Conservation (phyloP, 768 basidiomycete genomes). For the Macrolepiota dolichaula region DNA sequence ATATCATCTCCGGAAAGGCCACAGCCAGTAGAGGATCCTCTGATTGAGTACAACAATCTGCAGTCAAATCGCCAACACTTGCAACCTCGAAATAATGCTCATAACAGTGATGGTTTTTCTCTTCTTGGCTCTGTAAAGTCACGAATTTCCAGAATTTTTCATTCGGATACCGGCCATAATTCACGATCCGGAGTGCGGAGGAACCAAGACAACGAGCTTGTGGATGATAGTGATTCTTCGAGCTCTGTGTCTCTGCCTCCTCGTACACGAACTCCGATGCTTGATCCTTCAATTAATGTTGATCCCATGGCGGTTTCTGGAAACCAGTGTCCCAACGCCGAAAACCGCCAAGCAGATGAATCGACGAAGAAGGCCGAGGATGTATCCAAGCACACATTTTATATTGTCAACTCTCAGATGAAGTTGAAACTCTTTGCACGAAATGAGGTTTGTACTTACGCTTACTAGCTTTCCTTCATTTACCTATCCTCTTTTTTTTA, state of each 20-base stretch:
- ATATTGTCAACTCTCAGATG: constrained; percentile 88
- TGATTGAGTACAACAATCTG: background rate
- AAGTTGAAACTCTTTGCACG: constrained; percentile 81
- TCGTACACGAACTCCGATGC: constrained; percentile 51
- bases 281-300: constrained; percentile 78
- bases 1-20: constrained; percentile 2
- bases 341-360: constrained; percentile 13
- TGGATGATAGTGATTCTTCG: constrained; percentile 13
- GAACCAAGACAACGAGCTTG: constrained; percentile 15
- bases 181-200: constrained; percentile 13
- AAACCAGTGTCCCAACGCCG: constrained; percentile 20
- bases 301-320: constrained; percentile 41
- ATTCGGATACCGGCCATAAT: constrained; percentile 13
- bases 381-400: constrained; percentile 93
- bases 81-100: background rate
- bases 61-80: background rate
- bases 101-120: constrained; percentile 10
- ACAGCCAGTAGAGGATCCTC: constrained; percentile 17
- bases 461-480: background rate
- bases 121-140: constrained; percentile 38
- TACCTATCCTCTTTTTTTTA: constrained; percentile 21
- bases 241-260: constrained; percentile 21
- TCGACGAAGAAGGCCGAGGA: constrained; percentile 37
- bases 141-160: constrained; percentile 43
- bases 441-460: constrained; percentile 60